phyloP scores from a whole-genome alignment of 495 filamentous ascomycete species.

The Talaromyces nanjingensis region DNA sequence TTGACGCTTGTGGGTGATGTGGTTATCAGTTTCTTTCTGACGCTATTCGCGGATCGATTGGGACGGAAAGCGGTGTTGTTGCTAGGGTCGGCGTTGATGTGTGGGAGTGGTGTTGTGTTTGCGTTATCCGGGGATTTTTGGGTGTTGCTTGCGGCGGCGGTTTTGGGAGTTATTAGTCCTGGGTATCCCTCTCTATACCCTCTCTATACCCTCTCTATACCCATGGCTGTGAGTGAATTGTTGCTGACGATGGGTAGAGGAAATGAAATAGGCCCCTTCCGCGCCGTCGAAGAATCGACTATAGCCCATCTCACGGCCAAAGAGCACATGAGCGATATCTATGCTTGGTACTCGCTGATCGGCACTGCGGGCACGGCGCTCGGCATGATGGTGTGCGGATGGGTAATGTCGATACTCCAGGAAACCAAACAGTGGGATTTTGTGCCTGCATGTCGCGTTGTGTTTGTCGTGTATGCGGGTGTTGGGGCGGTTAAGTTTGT shows the following conservation, averaged over 20 bases:
- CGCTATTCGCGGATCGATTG: constrained; percentile 65
- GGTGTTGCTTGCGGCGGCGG: constrained; percentile 63
- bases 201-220: no score
- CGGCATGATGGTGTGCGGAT: constrained; percentile 61
- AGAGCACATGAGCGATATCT: constrained; percentile 60
- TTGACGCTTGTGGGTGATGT: constrained; percentile 77
- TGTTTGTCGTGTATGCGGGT: constrained; percentile 64
- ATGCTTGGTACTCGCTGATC: constrained; percentile 73
- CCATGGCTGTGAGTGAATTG: no score
- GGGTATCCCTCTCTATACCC: constrained; percentile 35
- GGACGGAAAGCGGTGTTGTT: constrained; percentile 65
- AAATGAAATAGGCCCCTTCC: constrained; percentile 75
- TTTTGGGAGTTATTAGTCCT: constrained; percentile 78
- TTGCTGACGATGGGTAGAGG: constrained; percentile 40
- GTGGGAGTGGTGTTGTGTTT: constrained; percentile 60
- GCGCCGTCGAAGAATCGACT: constrained; percentile 78
- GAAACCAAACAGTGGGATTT: constrained; percentile 43
- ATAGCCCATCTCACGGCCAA: constrained; percentile 64
- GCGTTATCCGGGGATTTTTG: constrained; percentile 63
- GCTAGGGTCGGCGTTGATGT: constrained; percentile 63
- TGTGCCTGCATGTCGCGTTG: constrained; percentile 53
- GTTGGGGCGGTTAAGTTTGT: constrained; percentile 62
- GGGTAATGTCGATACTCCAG: constrained; percentile 49
- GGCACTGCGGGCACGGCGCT: constrained; percentile 57
- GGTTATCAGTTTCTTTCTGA: constrained; percentile 66